A percentile compares a stretch with the other conserved stretches of the same genome.
Conservation (phyloP, 1,284 basidiomycete genomes). For the Ganoderma lingzhi region DNA sequence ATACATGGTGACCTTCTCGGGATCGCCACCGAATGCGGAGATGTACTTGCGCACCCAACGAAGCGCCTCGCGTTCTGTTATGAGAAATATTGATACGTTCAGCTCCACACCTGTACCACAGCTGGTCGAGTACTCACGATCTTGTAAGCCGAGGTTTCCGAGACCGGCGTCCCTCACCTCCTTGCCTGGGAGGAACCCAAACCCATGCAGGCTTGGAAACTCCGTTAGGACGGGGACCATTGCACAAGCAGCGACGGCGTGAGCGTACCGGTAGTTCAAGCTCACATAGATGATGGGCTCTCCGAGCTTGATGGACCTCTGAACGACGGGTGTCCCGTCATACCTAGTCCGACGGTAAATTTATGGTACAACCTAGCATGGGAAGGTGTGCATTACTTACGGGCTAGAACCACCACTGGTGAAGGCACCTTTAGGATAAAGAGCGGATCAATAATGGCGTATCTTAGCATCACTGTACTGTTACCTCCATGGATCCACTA, state of each 20-base stretch:
- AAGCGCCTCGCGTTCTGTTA: conserved; percentile 47
- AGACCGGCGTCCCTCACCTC: conserved; percentile 59
- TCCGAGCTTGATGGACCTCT: conserved; percentile 54
- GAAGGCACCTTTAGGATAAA: background rate
- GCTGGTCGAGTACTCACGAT: conserved; percentile 48
- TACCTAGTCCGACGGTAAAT: conserved; percentile 19
- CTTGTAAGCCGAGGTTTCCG: conserved; percentile 61
- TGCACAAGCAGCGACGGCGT: too few species aligned
- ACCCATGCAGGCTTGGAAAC: conserved; percentile 32
- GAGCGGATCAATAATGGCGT: background rate
- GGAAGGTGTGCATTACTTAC: conserved; percentile 9
- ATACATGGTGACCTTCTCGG: conserved; percentile 40
- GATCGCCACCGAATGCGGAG: conserved; percentile 5
- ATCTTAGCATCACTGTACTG: too few species aligned
- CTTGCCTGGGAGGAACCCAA: conserved; percentile 59
- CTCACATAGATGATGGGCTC: conserved; percentile 62
- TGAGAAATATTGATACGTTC: background rate
- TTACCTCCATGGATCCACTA: conserved; percentile 62
- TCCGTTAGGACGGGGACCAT: background rate
- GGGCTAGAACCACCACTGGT: conserved; percentile 9
- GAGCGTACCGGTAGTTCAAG: conserved; percentile 58
- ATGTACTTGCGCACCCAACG: conserved; percentile 60
- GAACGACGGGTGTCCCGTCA: conserved; percentile 47
- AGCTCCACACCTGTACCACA: background rate
- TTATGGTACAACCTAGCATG: conserved; percentile 25